phyloP scores from a whole-genome alignment of 1,284 basidiomycete species.

The Polyporus tsugae region DNA sequence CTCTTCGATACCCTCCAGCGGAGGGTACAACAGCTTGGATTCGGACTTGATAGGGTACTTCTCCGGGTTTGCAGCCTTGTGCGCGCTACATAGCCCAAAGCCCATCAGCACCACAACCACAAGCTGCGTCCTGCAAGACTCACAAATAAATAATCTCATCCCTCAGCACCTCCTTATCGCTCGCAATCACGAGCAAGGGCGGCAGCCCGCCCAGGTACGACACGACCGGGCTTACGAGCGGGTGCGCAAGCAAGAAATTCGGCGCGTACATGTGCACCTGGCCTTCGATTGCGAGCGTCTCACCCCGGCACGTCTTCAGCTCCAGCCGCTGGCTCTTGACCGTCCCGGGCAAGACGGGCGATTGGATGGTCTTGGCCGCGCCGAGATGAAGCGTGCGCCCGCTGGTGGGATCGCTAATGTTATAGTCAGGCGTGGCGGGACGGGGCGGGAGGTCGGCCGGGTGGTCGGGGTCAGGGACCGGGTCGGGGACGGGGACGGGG shows the following conservation, averaged over 20 bases:
- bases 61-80: conserved; percentile 90
- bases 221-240: conserved; percentile 85
- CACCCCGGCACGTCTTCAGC: conserved; percentile 51
- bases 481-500: too few relatives aligned
- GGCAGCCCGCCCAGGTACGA: conserved; percentile 93
- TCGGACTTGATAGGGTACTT: conserved; percentile 74
- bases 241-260: conserved; percentile 86
- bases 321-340: conserved; percentile 53
- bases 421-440: conserved; percentile 21
- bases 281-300: conserved; percentile 61
- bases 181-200: conserved; percentile 86
- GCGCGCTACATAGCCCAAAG: conserved; percentile 68
- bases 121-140: conserved; percentile 37
- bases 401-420: conserved; percentile 18
- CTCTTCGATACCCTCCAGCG: conserved; percentile 70
- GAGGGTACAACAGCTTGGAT: conserved; percentile 69
- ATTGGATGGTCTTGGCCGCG: conserved; percentile 54
- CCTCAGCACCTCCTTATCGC: conserved; percentile 91
- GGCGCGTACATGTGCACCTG: conserved; percentile 93
- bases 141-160: conserved; percentile 93
- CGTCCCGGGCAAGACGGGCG: conserved; percentile 31
- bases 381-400: conserved; percentile 47
- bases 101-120: not conserved
- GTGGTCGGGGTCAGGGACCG: not conserved
- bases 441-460: conserved; percentile 11